Evolutionary conservation across 2,329 filamentous ascomycete genomes (phyloP), one percentile per base, ranked within the genome.

Genomic region (Trichoderma sp.): DNA sequence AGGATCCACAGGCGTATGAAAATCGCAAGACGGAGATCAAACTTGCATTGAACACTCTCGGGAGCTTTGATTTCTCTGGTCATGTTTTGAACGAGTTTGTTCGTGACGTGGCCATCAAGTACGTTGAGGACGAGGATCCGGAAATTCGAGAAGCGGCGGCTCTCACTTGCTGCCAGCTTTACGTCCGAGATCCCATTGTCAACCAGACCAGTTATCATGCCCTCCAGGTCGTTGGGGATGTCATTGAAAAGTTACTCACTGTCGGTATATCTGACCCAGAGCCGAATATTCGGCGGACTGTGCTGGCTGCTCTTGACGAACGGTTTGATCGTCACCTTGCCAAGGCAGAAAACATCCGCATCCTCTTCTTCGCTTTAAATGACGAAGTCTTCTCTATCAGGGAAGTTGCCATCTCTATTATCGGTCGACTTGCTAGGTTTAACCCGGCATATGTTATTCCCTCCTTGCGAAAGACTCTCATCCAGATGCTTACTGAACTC

Each of bases 381-480:
- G 96, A 99, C 77, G 95, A 98, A 79, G 88, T 94, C 2, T 99
- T 98, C 75, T 87, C 91, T 2, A 97, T 98, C 73, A 89, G 97
- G 76, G 95, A 99, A 83, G 95, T 96, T 32, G 93, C 96, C 9
- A 98, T 99, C 78, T 92, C 93, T 21, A 98, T 99, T 75, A 97
- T 99, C 77, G 97, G 96, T 36, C 93, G 97, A 14, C 85, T 99
- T 71, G 97, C 96, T 0, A 89, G 90, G 67, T 91, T 94, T 75
- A 99, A 99, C 75, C 97, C 96, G 1, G 97, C 97, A 72, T 99
- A 99, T 81, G 95, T 99, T 75, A 97, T 99, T 77, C 96, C 97
- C 2, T 97, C 96, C 0, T 83, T 99, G 51, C 92, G 96, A 74
- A 99, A 99, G 82, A 92, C 97, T 6, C 89, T 99, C 30, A 95